Evolutionary conservation across 768 basidiomycete genomes (phyloP).

Genomic region (Mrakia blollopis): DNA sequence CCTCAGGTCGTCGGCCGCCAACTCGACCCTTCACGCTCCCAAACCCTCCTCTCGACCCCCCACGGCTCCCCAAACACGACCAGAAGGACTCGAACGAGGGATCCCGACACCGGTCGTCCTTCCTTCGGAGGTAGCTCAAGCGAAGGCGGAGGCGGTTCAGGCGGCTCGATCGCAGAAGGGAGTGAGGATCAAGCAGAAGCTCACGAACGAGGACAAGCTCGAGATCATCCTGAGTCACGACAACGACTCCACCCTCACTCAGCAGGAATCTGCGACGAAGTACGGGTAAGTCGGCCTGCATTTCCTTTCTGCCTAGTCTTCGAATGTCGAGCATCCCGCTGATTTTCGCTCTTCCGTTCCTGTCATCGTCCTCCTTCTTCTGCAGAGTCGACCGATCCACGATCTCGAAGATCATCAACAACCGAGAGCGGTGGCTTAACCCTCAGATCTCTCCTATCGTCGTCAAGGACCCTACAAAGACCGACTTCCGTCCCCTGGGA

Average conservation of each 20-base stretch:
- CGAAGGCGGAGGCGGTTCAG: not conserved
- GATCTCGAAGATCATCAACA: slow-evolving; percentile 8
- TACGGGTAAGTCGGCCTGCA: not conserved
- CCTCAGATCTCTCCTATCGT: not conserved
- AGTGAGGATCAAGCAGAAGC: not conserved
- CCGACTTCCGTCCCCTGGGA: not conserved
- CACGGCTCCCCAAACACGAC: not conserved
- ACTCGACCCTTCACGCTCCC: not conserved
- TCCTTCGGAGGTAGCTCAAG: not conserved
- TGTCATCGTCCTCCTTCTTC: not conserved
- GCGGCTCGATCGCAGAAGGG: slow-evolving; percentile 1
- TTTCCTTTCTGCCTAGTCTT: not conserved
- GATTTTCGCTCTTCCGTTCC: not conserved
- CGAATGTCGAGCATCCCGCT: not conserved
- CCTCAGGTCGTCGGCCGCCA: not conserved
- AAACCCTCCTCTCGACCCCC: too few relatives aligned
- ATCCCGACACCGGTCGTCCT: not conserved
- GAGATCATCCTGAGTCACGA: slow-evolving; percentile 16
- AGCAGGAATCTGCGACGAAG: slow-evolving; percentile 7
- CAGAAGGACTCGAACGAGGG: not conserved
- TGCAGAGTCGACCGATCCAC: slow-evolving; percentile 3
- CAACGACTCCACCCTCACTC: slow-evolving; percentile 4
- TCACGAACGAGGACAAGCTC: slow-evolving; percentile 15
- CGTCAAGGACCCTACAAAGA: not conserved
- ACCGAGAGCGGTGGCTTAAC: slow-evolving; percentile 9